These are phyloP conservation scores for Pleurotus ostreatus DNA, from an alignment of 768 basidiomycete genomes.

Conservation along the genomic window DNA sequence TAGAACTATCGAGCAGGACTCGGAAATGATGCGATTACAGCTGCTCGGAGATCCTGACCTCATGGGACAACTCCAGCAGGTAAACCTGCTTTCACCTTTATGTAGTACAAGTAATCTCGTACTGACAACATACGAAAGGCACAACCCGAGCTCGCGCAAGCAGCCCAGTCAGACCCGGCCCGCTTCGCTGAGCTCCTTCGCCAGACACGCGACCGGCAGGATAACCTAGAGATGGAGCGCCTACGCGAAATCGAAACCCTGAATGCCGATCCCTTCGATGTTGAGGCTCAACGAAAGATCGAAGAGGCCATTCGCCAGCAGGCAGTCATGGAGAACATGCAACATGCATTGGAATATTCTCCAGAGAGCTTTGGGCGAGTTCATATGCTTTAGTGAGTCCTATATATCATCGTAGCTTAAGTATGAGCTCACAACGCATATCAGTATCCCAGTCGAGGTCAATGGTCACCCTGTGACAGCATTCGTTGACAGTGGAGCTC, in stretches of 20 bases:
- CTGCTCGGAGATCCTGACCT: constrained; percentile 79
- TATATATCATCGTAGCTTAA: constrained; percentile 1
- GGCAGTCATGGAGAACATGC: constrained; percentile 87
- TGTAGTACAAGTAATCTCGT: neutral
- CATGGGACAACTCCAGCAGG: constrained; percentile 70
- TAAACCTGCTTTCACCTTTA: constrained; percentile 26
- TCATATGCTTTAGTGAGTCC: constrained; percentile 90
- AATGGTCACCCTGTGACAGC: constrained; percentile 90
- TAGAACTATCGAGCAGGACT: constrained; percentile 67
- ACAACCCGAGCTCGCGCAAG: constrained; percentile 78
- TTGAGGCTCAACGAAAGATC: constrained; percentile 90
- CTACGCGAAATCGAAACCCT: constrained; percentile 63
- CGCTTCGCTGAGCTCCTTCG: constrained; percentile 74
- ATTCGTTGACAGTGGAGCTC: constrained; percentile 98
- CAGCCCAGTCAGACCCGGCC: constrained; percentile 61
- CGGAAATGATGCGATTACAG: constrained; percentile 89
- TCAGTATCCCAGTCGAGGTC: constrained; percentile 86
- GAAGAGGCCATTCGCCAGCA: constrained; percentile 91
- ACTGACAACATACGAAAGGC: constrained; percentile 33
- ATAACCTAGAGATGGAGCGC: constrained; percentile 47
- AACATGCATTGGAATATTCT: constrained; percentile 89
- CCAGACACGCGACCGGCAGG: constrained; percentile 54
- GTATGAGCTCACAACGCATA: neutral
- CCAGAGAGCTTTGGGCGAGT: constrained; percentile 94
- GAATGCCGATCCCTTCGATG: constrained; percentile 85